These are phyloP conservation scores for Mychonastes homosphaera DNA, from an alignment of 139 green algal species.

Conservation along the genomic window DNA sequence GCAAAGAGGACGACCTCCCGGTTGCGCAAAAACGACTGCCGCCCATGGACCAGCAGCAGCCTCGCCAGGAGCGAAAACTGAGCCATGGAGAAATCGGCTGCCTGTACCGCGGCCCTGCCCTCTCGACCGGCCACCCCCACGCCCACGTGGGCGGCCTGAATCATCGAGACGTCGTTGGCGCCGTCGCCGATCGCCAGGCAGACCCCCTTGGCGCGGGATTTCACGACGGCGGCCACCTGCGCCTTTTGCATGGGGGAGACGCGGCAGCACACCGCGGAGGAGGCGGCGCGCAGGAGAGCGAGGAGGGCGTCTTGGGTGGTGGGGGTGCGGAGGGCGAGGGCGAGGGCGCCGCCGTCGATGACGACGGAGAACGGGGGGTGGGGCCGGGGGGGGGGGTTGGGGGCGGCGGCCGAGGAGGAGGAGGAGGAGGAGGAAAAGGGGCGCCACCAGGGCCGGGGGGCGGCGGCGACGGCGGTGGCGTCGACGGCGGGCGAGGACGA, in stretches of 20 bases:
- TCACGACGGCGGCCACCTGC: conserved; percentile 21
- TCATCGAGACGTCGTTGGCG: conserved; percentile 89
- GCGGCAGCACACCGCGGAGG: conserved; percentile 55
- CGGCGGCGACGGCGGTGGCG: too few relatives aligned
- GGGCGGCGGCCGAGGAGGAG: too few relatives aligned
- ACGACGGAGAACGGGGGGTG: too few relatives aligned
- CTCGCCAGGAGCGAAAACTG: conserved; percentile 59
- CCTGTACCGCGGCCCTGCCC: conserved; percentile 81
- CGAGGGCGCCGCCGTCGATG: conserved; percentile 17
- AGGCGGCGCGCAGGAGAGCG: conserved; percentile 29
- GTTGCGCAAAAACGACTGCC: conserved; percentile 69
- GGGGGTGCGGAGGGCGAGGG: conserved; percentile 8
- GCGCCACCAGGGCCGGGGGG: too few relatives aligned
- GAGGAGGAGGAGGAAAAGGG: too few relatives aligned
- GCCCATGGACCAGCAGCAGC: conserved; percentile 87
- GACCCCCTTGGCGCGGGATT: conserved; percentile 25
- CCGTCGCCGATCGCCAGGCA: conserved; percentile 62
- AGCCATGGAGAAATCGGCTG: conserved; percentile 69
- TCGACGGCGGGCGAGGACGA: too few relatives aligned
- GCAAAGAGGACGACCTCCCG: conserved; percentile 77
- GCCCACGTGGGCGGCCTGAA: conserved; percentile 85
- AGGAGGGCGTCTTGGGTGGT: conserved; percentile 28
- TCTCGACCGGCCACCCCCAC: conserved; percentile 88
- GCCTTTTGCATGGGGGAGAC: conserved; percentile 49
- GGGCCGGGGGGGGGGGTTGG: too few relatives aligned